Evolutionary conservation across 345 rosid genomes (phyloP), one percentile per base, ranked within the genome.

Genomic region (Euphorbia tirucalli): DNA sequence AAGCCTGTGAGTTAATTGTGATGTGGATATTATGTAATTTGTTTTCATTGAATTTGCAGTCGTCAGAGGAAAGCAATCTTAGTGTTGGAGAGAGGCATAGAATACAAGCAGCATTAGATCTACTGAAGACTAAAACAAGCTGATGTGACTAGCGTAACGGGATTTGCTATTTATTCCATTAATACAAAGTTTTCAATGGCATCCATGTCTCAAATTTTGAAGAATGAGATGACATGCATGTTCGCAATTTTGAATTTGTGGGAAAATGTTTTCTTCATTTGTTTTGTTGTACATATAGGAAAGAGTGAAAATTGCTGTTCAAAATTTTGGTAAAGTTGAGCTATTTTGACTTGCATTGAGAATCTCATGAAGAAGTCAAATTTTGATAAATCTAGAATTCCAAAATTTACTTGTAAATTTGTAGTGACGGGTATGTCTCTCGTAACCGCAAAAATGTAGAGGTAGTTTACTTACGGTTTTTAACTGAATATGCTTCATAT

Each of bases 61-160:
- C 80, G 11, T 77, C 87, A 0, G 71, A 60, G 70, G 82, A 74
- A 56, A 27, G 62, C 22, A 71, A 75, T 69, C 78, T 91, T 85
- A 84, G 83, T 5, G 68, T 86, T 3, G 89, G 88, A 83, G 91
- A 83, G 80, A 88, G 81, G 58, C 85, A 83, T 80, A 76, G 55
- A 79, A 77, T 88, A 65, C 83, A 78, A 63, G 61, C 61, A 48
- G 82, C 86, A 21, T 79, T 68, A 60, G 84, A 85, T 55, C 87
- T 62, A 66, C 80, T 89, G 13, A 56, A 56, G 54, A 64, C 54
- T 31, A 22, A 55, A 18, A 63, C 39, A n/a, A 44, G 43, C n/a
- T 44, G 66, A 6, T 68, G 13, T 10, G 15, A 58, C 31, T 15
- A 31, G 25, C 25, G 1, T 71, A 71, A 52, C 44, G 2, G 19